Evolutionary conservation across 192 early-diverging fungal species (phyloP), one percentile per base, ranked within the genome.

Genomic region (Thamnidium elegans): DNA sequence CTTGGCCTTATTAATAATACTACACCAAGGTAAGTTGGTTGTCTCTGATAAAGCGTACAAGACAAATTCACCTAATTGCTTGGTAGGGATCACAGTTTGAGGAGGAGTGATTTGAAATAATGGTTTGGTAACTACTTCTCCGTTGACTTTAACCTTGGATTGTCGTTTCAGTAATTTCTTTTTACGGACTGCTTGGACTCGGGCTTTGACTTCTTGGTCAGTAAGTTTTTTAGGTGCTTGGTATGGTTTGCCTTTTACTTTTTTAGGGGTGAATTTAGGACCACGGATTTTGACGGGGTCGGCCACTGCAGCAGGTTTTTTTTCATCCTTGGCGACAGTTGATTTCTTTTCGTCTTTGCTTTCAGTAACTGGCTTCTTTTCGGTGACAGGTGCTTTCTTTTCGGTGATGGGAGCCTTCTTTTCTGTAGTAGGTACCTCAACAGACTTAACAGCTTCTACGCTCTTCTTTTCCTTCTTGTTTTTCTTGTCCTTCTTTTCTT

Each of bases 11-110:
- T 79, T 73, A 32, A 67, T 19, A 11, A 80, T 66, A n/a, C 52
- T 46, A 10, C 72, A 58, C 73, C 78, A 81, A 0, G 68, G 50
- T 15, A 74, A 63, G 13, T 66, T 54, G 0, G 64, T 58, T 0
- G 72, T 72, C 36, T 81, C 75, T 43, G 77, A 69, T 19, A 84
- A 55, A 11, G 74, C 68, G 43, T 76, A 79, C 0, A 79, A 54
- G 8, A 84, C 54, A 5, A 78, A 73, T 17, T 83, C 77, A 17
- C 79, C 77, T 4, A 83, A 30, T 43, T 79, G 69, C 52, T 77
- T 66, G 9, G 44, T 68, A 1, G 20, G 14, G 3, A 66, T 8
- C 0, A 36, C 48, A 7, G 65, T 67, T 39, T 39, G 26, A 26
- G 26, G 26, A 26, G 26, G 26, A 14, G 21, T 48, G 6, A 73